Conservation (phyloP, 2,329 filamentous ascomycete species). For the Cladophialophora carrionii region DNA sequence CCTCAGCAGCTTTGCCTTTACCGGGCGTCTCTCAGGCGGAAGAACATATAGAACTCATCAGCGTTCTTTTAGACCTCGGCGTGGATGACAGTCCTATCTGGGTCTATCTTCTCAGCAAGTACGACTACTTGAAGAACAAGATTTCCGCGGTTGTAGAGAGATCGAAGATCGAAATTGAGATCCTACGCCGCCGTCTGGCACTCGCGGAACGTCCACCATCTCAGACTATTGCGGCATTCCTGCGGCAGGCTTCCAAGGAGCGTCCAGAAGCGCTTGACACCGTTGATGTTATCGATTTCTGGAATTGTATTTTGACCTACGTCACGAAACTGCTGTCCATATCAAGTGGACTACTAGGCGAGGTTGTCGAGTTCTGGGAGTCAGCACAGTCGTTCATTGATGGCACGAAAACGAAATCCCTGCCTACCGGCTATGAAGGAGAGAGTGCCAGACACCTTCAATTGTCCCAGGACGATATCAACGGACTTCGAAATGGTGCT, state of each 20-base stretch:
- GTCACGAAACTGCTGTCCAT: constrained; percentile 73
- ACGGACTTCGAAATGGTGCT: constrained; percentile 74
- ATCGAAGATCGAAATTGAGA: constrained; percentile 89
- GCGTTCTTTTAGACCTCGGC: constrained; percentile 85
- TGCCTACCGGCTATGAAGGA: constrained; percentile 80
- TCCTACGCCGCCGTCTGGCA: constrained; percentile 79
- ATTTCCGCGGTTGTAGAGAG: constrained; percentile 80
- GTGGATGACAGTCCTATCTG: constrained; percentile 96
- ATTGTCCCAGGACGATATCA: constrained; percentile 70
- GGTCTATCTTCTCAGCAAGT: constrained; percentile 89
- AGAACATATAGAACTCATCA: constrained; percentile 90
- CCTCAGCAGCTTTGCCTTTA: constrained; percentile 62
- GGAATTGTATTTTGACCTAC: constrained; percentile 83
- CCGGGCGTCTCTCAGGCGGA: constrained; percentile 62
- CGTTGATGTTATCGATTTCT: constrained; percentile 80
- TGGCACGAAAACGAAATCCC: constrained; percentile 75
- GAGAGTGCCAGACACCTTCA: constrained; percentile 81
- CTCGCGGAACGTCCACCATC: constrained; percentile 71
- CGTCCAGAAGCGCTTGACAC: constrained; percentile 73
- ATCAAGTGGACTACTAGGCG: constrained; percentile 77
- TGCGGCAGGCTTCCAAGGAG: constrained; percentile 73
- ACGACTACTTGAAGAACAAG: constrained; percentile 84
- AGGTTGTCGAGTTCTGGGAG: constrained; percentile 93
- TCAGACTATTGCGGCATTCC: constrained; percentile 71
- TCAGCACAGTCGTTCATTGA: constrained; percentile 87